Evolutionary conservation across 352 stramenopile species (phyloP).

Genomic region (Globisporangium nunn): DNA sequence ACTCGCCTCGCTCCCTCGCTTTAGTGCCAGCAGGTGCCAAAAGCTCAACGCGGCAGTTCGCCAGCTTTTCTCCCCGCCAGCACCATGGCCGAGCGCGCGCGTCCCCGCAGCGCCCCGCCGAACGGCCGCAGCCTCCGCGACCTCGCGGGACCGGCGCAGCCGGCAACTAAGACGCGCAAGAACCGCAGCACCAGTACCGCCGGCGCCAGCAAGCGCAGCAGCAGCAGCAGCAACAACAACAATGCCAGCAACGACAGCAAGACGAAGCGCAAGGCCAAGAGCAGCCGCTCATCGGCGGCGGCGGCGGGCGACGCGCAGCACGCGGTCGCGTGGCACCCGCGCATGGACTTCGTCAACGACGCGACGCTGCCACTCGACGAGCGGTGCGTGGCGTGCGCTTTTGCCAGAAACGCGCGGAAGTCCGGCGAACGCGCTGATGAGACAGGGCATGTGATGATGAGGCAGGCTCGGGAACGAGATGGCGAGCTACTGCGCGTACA

Average conservation of each 20-base stretch:
- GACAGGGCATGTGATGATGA: too few species aligned
- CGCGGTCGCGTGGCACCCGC: constrained; percentile 25
- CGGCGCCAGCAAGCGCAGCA: background rate
- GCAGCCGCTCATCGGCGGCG: background rate
- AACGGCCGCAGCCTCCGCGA: background rate
- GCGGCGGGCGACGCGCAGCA: constrained; percentile 5
- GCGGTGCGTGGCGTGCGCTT: constrained; percentile 7
- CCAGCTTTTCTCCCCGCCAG: too few species aligned
- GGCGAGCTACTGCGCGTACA: constrained; percentile 56
- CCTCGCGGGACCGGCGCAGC: background rate
- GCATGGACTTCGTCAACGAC: constrained; percentile 25
- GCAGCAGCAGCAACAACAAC: background rate
- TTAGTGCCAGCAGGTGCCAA: too few species aligned
- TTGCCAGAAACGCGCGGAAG: background rate
- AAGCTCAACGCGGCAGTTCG: too few species aligned
- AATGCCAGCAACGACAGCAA: background rate
- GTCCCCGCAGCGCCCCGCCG: background rate
- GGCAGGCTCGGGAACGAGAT: constrained; percentile 53
- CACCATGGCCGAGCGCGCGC: background rate
- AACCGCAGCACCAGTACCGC: background rate
- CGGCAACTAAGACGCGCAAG: background rate
- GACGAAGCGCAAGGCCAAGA: constrained; percentile 7
- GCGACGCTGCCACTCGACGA: constrained; percentile 25
- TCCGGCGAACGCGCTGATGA: too few species aligned
- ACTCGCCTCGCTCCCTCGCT: too few species aligned